These are phyloP conservation scores for Sporothrix euskadiensis DNA, from an alignment of 2,329 filamentous ascomycete species.

Conservation along the genomic window DNA sequence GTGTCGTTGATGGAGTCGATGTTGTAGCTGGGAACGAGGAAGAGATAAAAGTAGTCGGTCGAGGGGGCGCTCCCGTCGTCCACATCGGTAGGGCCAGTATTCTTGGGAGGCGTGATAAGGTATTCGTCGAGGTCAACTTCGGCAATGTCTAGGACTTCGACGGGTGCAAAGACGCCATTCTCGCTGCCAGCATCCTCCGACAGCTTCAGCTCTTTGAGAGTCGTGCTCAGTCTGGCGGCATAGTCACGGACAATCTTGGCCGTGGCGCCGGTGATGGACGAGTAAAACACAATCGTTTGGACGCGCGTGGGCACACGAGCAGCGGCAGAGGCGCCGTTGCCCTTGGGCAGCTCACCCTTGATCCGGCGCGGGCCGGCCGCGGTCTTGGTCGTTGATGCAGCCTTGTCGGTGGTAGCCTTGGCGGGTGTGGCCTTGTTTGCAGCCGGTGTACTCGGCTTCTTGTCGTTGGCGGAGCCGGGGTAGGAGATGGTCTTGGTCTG, in stretches of 20 bases:
- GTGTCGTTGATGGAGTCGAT: conserved; percentile 90
- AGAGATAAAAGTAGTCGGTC: conserved; percentile 73
- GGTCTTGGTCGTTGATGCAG: conserved; percentile 28
- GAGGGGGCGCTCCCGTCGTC: conserved; percentile 41
- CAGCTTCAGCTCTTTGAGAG: conserved; percentile 42
- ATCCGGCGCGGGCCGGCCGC: conserved; percentile 48
- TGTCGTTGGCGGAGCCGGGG: not conserved
- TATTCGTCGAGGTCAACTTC: conserved; percentile 92
- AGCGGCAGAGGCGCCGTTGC: conserved; percentile 36
- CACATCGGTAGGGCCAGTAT: not conserved
- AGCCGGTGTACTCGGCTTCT: not conserved
- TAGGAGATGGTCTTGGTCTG: conserved; percentile 15
- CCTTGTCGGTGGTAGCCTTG: not conserved
- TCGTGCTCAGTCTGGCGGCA: conserved; percentile 52
- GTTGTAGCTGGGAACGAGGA: conserved; percentile 89
- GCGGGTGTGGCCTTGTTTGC: not conserved
- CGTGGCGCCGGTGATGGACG: conserved; percentile 81
- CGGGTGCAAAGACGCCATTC: conserved; percentile 48
- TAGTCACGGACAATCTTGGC: conserved; percentile 70
- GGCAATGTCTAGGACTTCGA: conserved; percentile 73
- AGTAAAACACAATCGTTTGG: conserved; percentile 82
- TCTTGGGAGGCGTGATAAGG: conserved; percentile 75
- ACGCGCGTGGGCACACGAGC: conserved; percentile 45
- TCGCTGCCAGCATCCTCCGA: not conserved
- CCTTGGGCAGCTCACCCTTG: conserved; percentile 43